These are phyloP conservation scores for Sanghuangporus baumii DNA, from an alignment of 1,284 basidiomycete genomes.

Conservation along the genomic window DNA sequence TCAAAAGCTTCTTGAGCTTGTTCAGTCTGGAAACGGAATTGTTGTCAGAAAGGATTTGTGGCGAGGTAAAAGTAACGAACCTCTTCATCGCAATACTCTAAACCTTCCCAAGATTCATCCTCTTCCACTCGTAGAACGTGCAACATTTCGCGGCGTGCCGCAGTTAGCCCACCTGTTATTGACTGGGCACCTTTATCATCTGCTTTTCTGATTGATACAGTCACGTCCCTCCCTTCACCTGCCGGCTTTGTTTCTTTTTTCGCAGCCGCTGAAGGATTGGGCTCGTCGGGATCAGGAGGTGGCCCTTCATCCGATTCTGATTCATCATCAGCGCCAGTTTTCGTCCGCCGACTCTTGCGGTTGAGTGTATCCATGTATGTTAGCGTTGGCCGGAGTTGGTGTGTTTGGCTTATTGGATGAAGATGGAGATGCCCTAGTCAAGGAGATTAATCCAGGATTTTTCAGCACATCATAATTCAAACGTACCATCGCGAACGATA, in stretches of 20 bases:
- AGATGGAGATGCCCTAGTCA: constrained; percentile 63
- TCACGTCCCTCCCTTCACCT: constrained; percentile 64
- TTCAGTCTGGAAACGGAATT: constrained; percentile 37
- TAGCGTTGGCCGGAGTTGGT: constrained; percentile 73
- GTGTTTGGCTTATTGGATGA: constrained; percentile 70
- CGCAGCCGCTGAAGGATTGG: constrained; percentile 38
- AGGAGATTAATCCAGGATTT: neutral
- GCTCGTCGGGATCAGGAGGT: constrained; percentile 73
- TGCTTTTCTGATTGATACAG: constrained; percentile 62
- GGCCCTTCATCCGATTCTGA: constrained; percentile 74
- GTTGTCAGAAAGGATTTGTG: constrained; percentile 4
- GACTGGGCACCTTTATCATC: constrained; percentile 49
- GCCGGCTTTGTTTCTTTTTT: constrained; percentile 52
- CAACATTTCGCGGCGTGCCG: constrained; percentile 52
- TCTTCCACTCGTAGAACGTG: constrained; percentile 64
- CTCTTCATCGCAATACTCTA: constrained; percentile 55
- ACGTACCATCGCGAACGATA: constrained; percentile 61
- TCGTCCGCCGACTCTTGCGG: constrained; percentile 49
- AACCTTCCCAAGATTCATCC: constrained; percentile 64
- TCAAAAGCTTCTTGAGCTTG: constrained; percentile 54
- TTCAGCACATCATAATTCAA: neutral
- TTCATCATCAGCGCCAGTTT: constrained; percentile 46
- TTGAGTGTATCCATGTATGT: constrained; percentile 70
- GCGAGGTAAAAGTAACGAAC: constrained; percentile 34
- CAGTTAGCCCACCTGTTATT: constrained; percentile 52